Evolutionary conservation across 2,329 filamentous ascomycete species (phyloP), one percentile per base, ranked within the genome.

Genomic region (Pyricularia sp.): DNA sequence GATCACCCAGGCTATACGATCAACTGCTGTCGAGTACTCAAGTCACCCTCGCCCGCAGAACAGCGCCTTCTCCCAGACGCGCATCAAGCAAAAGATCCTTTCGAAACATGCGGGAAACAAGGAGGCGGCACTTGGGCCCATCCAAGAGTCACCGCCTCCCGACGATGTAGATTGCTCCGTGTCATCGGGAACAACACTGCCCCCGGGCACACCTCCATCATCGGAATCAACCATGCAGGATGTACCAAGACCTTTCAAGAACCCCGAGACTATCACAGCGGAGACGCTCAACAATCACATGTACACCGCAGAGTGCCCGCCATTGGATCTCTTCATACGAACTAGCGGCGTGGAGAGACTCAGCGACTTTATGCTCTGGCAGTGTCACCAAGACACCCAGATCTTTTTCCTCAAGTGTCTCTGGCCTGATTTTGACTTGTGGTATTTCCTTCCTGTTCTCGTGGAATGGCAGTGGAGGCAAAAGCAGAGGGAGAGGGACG

Each of bases 351-450:
- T 99, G 16, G 89, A 93, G 75, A 84, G 94, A 62, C 79, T 99
- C 66, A 97, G 92, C 73, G 94, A 99, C 74, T 99, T 97, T 71
- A 94, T 99, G 93, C 86, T 99, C 40, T 99, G 94, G 94, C 94
- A 99, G 76, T 94, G 91, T 71, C 93, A 97, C 73, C 86, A 96
- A 72, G 82, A 93, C 68, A 97, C 94, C 0, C 89, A 96, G 66
- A 89, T 99, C 68, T 91, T 96, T 66, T 99, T 97, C 73, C 78
- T 97, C 65, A 85, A 96, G 71, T 94, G 91, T 68, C 81, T 96
- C 67, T 99, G 94, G 94, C 94, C 94, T 1, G 91, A 97, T 68
- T 97, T 99, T 71, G 92, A 96, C 73, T 81, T 99, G 4, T 93
- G 92, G 87, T 85, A 93, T 66, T 97, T 97, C 75, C 76, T 99